Percentiles rank a stretch among this genome's conserved stretches.
These are phyloP conservation scores for Gaeumannomyces sp. DNA, from an alignment of 2,329 filamentous ascomycete species.

Conservation along the genomic window DNA sequence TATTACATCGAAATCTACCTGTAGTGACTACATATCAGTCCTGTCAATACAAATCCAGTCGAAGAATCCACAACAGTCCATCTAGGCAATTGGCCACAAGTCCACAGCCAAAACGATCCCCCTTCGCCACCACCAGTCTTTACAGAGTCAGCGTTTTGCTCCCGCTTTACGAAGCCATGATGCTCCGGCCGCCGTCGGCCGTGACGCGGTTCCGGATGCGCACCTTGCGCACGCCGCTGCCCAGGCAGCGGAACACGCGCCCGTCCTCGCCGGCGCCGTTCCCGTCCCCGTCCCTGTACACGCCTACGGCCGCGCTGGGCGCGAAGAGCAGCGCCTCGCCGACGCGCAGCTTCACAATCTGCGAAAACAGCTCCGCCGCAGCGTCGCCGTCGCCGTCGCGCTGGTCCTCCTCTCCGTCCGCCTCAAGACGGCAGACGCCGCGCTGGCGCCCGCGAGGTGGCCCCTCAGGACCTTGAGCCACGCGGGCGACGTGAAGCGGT, in stretches of 20 bases:
- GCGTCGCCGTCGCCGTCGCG: constrained; percentile 4
- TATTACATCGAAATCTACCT: too few relatives aligned
- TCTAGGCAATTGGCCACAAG: too few relatives aligned
- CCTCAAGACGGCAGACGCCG: constrained; percentile 16
- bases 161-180: constrained; percentile 31
- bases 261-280: neutral
- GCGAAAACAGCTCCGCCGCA: constrained; percentile 30
- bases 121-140: too few relatives aligned
- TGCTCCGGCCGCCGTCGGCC: constrained; percentile 36
- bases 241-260: constrained; percentile 23
- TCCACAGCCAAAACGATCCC: too few relatives aligned
- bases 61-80: too few relatives aligned
- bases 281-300: constrained; percentile 19
- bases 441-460: constrained; percentile 25
- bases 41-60: too few relatives aligned
- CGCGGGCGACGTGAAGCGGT: constrained; percentile 52
- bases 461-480: constrained; percentile 24
- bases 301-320: constrained; percentile 33
- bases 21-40: too few relatives aligned
- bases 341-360: constrained; percentile 35
- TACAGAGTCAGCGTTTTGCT: too few relatives aligned
- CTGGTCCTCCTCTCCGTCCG: constrained; percentile 8
- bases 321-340: constrained; percentile 43
- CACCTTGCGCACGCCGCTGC: constrained; percentile 33
- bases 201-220: constrained; percentile 36